Conservation (phyloP, 192 early-diverging fungal genomes). For the Gonapodya prolifera region DNA sequence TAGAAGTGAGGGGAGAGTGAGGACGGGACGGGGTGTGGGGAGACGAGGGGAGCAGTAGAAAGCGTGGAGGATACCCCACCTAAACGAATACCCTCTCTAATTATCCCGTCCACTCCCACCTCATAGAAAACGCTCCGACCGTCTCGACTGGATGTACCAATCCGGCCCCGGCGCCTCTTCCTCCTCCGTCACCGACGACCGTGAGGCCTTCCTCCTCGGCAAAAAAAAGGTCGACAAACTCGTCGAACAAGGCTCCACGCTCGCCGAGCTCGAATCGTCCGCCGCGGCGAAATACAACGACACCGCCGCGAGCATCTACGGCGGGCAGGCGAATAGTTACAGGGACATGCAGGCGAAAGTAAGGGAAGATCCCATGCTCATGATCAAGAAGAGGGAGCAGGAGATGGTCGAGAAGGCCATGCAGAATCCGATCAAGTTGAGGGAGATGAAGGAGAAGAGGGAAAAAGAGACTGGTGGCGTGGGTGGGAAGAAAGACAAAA, state of each 20-base stretch:
- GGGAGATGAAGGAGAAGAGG: conserved; percentile 33
- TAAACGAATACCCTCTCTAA: neutral
- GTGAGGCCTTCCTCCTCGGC: conserved; percentile 84
- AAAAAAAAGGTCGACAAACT: conserved; percentile 67
- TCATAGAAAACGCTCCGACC: conserved; percentile 47
- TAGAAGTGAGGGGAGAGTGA: neutral
- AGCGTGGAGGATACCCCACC: no score
- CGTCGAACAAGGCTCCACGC: conserved; percentile 24
- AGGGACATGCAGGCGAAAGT: conserved; percentile 73
- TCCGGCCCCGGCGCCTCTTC: conserved; percentile 41
- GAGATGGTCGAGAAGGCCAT: conserved; percentile 58
- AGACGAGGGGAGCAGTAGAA: neutral
- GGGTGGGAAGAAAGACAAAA: conserved; percentile 33
- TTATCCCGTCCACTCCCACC: no score
- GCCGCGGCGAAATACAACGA: conserved; percentile 9
- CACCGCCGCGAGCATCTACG: conserved; percentile 23
- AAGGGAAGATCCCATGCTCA: conserved; percentile 81
- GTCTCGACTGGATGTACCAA: conserved; percentile 95
- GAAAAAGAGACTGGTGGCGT: no score
- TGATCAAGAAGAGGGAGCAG: conserved; percentile 80
- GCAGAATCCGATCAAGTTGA: conserved; percentile 56
- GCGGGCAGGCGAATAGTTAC: conserved; percentile 54
- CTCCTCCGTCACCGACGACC: conserved; percentile 42
- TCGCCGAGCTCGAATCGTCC: conserved; percentile 26
- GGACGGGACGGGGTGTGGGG: neutral